Conservation (phyloP, 441 rosid genomes). For the Geranium incanum region DNA sequence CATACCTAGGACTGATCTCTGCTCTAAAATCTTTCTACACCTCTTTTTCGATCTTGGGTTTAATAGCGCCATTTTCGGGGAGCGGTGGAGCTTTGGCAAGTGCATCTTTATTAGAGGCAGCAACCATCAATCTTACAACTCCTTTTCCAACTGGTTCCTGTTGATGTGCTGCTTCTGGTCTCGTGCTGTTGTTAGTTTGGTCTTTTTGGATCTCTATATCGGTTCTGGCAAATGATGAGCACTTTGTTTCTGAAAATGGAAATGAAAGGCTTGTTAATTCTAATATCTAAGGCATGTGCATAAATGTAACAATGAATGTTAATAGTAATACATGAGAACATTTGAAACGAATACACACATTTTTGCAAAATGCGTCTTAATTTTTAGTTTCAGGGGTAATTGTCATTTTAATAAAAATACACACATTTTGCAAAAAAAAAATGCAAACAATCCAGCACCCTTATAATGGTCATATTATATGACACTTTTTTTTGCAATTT, state of each 20-base stretch:
- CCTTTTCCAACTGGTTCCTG: constrained; percentile 40
- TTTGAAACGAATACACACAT: too few relatives aligned
- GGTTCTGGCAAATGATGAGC: constrained; percentile 54
- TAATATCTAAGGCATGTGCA: constrained; percentile 8
- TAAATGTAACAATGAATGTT: not conserved
- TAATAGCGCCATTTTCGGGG: constrained; percentile 43
- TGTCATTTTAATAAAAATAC: too few relatives aligned
- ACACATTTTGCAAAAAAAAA: too few relatives aligned
- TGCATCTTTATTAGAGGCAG: constrained; percentile 24
- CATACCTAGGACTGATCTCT: constrained; percentile 13
- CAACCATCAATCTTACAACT: constrained; percentile 26
- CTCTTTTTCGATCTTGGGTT: constrained; percentile 31
- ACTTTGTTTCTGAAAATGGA: constrained; percentile 45
- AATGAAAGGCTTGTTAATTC: constrained; percentile 13
- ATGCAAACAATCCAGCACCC: too few relatives aligned
- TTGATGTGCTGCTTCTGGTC: constrained; percentile 40
- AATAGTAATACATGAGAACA: too few relatives aligned
- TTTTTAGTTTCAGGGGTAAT: too few relatives aligned
- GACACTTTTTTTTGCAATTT: too few relatives aligned
- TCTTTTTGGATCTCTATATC: constrained; percentile 44
- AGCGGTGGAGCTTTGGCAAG: constrained; percentile 27
- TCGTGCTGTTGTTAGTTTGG: constrained; percentile 29
- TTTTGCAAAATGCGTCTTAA: too few relatives aligned
- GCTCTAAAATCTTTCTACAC: constrained; percentile 21
- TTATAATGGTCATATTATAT: too few relatives aligned